phyloP scores from a whole-genome alignment of 1,284 basidiomycete genomes.

The Thelephora terrestris region DNA sequence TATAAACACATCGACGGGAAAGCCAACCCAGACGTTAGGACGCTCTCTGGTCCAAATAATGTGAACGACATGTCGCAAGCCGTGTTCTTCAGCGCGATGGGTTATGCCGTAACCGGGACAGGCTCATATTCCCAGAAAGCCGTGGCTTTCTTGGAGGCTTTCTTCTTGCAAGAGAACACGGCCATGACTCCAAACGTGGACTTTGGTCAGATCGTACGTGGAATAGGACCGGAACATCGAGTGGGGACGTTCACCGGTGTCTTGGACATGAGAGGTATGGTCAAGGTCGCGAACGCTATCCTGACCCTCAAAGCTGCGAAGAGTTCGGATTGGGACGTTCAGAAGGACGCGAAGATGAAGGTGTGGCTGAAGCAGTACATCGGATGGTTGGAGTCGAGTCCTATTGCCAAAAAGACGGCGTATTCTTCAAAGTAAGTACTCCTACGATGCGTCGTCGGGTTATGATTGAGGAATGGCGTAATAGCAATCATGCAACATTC shows the following conservation, averaged over 20 bases:
- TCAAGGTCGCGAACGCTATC: conserved; percentile 51
- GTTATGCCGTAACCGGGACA: conserved; percentile 39
- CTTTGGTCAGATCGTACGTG: conserved; percentile 56
- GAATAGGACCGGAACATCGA: conserved; percentile 39
- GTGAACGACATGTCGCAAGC: conserved; percentile 48
- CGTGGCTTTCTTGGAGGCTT: conserved; percentile 39
- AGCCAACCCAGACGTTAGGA: conserved; percentile 56
- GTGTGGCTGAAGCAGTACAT: conserved; percentile 43
- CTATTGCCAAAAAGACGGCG: conserved; percentile 37
- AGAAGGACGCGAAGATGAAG: conserved; percentile 37
- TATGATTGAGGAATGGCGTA: background rate
- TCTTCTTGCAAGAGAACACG: conserved; percentile 50
- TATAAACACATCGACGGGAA: conserved; percentile 53
- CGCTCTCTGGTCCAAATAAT: conserved; percentile 42
- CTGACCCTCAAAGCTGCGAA: conserved; percentile 41
- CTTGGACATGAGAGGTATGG: conserved; percentile 52
- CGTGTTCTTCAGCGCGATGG: conserved; percentile 50
- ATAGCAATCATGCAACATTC: conserved; percentile 53
- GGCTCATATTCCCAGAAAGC: conserved; percentile 28
- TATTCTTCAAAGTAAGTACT: conserved; percentile 41
- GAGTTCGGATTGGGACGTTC: conserved; percentile 45
- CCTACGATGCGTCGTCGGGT: background rate
- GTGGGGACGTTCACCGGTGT: conserved; percentile 49
- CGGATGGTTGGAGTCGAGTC: conserved; percentile 44
- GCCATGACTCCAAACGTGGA: conserved; percentile 62